phyloP scores from a whole-genome alignment of 23 red algal species.

The Gracilaria vermiculophylla region DNA sequence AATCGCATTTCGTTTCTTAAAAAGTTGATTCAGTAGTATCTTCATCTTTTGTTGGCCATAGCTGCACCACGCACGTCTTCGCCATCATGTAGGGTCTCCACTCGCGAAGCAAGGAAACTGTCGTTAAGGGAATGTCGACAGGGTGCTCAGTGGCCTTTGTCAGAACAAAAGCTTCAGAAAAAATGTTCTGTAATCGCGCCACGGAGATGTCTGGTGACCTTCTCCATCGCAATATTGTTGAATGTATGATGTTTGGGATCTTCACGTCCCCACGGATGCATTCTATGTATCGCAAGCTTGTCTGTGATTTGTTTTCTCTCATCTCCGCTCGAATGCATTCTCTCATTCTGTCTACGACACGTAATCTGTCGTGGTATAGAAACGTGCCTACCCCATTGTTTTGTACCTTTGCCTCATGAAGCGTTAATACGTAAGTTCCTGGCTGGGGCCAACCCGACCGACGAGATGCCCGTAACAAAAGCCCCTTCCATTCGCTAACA shows the following conservation, averaged over 20 bases:
- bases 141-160: neutral
- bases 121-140: neutral
- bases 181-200: constrained; percentile 1
- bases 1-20: neutral
- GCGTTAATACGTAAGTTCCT: neutral
- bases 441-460: neutral
- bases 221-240: constrained; percentile 56
- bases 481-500: constrained; percentile 18
- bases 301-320: neutral
- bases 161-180: constrained; percentile 22
- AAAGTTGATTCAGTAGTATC: neutral
- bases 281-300: neutral
- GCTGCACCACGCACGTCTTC: constrained; percentile 15
- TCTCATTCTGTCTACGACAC: constrained; percentile 7
- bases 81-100: constrained; percentile 31
- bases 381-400: constrained; percentile 29
- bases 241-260: constrained; percentile 46
- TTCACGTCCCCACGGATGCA: neutral
- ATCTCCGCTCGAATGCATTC: constrained; percentile 27
- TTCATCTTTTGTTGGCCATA: neutral
- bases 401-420: constrained; percentile 25
- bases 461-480: neutral
- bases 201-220: neutral
- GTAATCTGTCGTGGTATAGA: constrained; percentile 5
- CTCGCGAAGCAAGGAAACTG: constrained; percentile 33